phyloP scores from a whole-genome alignment of 2,329 filamentous ascomycete genomes.

The Elsinoe australis region DNA sequence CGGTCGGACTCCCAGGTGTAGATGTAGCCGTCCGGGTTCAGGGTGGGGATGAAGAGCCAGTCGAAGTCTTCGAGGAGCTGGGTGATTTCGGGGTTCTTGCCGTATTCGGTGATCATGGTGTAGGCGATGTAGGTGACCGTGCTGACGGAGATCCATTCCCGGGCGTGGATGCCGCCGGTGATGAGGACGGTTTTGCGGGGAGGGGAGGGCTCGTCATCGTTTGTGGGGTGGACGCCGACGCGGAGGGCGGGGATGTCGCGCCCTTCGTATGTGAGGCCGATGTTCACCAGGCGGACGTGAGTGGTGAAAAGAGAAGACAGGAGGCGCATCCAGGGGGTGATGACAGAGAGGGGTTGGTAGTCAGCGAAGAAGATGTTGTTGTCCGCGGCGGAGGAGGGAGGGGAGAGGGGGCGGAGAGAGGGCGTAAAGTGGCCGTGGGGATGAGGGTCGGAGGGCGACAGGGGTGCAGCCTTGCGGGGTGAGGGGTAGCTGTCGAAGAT shows the following conservation, averaged over 20 bases:
- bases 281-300: conserved; percentile 62
- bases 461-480: conserved; percentile 20
- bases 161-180: conserved; percentile 78
- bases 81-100: conserved; percentile 61
- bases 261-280: conserved; percentile 83
- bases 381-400: conserved; percentile 36
- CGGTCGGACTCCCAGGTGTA: conserved; percentile 90
- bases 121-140: conserved; percentile 89
- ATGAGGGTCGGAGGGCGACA: not conserved
- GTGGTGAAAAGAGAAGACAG: conserved; percentile 84
- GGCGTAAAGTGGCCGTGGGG: conserved; percentile 23
- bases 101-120: conserved; percentile 75
- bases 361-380: conserved; percentile 78
- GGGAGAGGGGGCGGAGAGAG: conserved; percentile 28
- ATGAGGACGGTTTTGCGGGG: conserved; percentile 69
- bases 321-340: conserved; percentile 85
- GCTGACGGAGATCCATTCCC: conserved; percentile 93
- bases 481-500: conserved; percentile 69
- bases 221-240: conserved; percentile 56
- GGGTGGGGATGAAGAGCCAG: conserved; percentile 75
- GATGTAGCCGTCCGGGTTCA: conserved; percentile 91
- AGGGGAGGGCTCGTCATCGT: conserved; percentile 38
- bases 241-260: conserved; percentile 76
- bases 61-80: conserved; percentile 77
- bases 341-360: conserved; percentile 80